phyloP scores from a whole-genome alignment of 1,284 basidiomycete genomes.

The Pseudozyma sp. region DNA sequence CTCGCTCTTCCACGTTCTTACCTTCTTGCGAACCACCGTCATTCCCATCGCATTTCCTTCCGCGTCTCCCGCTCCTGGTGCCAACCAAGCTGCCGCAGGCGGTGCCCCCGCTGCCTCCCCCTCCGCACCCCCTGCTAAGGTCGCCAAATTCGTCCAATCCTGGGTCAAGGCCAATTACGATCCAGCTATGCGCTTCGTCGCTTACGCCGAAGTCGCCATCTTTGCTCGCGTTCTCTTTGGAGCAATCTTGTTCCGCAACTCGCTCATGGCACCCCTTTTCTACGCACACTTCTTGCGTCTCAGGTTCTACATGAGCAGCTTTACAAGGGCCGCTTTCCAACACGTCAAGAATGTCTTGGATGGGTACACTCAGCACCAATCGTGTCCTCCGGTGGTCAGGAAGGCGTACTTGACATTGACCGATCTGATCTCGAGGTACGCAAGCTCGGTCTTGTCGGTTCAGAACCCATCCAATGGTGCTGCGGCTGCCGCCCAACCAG shows the following conservation, averaged over 20 bases:
- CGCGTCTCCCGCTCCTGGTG: constrained; percentile 34
- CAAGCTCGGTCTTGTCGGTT: constrained; percentile 63
- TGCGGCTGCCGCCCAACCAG: constrained; percentile 1
- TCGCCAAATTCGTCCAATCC: constrained; percentile 64
- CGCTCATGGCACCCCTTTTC: constrained; percentile 63
- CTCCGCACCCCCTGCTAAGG: constrained; percentile 52
- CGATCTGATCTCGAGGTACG: constrained; percentile 64
- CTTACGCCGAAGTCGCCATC: constrained; percentile 68
- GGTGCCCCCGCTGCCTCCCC: constrained; percentile 31
- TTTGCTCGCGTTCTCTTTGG: constrained; percentile 66
- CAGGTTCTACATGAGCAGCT: constrained; percentile 68
- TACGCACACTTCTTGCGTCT: constrained; percentile 67
- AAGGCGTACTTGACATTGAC: constrained; percentile 65
- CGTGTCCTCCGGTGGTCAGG: constrained; percentile 63
- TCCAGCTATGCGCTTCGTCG: constrained; percentile 69
- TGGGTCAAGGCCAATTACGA: constrained; percentile 69
- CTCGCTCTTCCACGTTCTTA: constrained; percentile 68
- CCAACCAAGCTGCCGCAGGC: constrained; percentile 29
- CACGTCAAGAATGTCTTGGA: constrained; percentile 63
- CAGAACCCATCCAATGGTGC: constrained; percentile 27
- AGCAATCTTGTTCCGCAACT: constrained; percentile 65
- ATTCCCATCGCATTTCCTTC: constrained; percentile 59
- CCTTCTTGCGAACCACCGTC: constrained; percentile 61
- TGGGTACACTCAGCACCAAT: constrained; percentile 54
- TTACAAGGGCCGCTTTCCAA: constrained; percentile 66